Evolutionary conservation across 768 basidiomycete genomes (phyloP).

Genomic region (Serendipita sp.): DNA sequence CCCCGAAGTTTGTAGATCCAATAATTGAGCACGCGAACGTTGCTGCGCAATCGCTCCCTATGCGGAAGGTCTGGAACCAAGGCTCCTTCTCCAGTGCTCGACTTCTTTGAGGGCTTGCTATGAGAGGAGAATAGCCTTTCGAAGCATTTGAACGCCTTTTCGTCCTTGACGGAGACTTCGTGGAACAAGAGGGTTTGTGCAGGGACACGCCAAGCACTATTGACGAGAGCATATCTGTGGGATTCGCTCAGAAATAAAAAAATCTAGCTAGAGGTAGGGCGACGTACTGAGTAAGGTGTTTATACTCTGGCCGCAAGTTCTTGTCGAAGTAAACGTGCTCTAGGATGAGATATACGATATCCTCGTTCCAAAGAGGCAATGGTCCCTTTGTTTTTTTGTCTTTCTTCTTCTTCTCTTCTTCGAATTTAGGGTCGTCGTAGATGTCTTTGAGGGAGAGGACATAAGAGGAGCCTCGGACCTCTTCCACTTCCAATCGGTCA

Average conservation of each 20-base stretch:
- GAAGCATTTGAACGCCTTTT: neutral
- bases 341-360: neutral
- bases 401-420: too few relatives aligned
- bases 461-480: too few relatives aligned
- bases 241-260: neutral
- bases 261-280: neutral
- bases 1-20: neutral
- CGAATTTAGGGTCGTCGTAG: too few relatives aligned
- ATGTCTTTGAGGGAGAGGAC: too few relatives aligned
- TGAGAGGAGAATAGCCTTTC: neutral
- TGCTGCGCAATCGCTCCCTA: neutral
- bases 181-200: neutral
- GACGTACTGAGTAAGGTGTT: neutral
- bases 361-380: neutral
- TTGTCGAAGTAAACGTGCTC: constrained; percentile 3
- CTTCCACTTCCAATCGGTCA: too few relatives aligned
- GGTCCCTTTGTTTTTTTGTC: neutral
- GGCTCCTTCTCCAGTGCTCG: neutral
- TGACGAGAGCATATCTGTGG: neutral
- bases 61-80: neutral
- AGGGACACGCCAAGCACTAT: neutral
- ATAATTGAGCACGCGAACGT: neutral
- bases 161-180: neutral
- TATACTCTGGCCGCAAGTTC: neutral
- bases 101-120: neutral